A percentile compares a stretch with the other conserved stretches of the same genome.
Conservation (phyloP, 768 basidiomycete genomes). For the Podaxis sp. region DNA sequence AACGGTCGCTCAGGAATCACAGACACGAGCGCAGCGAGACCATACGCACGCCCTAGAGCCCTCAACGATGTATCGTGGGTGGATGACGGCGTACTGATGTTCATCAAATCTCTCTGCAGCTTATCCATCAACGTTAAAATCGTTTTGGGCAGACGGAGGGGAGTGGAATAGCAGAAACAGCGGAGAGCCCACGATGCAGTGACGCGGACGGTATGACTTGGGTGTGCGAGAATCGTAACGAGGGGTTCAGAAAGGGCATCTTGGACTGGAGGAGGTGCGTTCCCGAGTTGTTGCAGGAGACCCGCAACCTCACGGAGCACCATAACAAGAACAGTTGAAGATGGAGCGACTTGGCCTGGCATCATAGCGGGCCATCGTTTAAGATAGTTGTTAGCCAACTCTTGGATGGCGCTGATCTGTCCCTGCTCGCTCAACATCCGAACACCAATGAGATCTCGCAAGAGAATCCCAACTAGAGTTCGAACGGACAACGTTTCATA, state of each 20-base stretch:
- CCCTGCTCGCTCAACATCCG: conserved; percentile 91
- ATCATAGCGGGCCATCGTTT: conserved; percentile 93
- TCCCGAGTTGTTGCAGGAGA: conserved; percentile 84
- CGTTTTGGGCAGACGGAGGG: conserved; percentile 75
- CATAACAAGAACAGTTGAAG: conserved; percentile 62
- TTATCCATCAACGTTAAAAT: conserved; percentile 76
- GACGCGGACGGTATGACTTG: conserved; percentile 82
- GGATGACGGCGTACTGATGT: conserved; percentile 67
- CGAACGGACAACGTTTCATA: conserved; percentile 75
- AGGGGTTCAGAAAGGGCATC: conserved; percentile 86
- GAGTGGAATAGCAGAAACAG: conserved; percentile 88
- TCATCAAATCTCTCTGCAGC: conserved; percentile 76
- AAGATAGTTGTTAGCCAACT: conserved; percentile 75
- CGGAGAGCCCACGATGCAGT: conserved; percentile 84
- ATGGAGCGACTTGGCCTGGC: conserved; percentile 75
- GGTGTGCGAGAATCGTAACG: conserved; percentile 80
- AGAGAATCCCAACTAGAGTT: conserved; percentile 67
- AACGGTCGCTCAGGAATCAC: conserved; percentile 84
- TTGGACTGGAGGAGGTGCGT: conserved; percentile 87
- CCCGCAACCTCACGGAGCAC: conserved; percentile 82
- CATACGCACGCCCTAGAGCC: conserved; percentile 85
- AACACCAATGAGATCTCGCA: conserved; percentile 84
- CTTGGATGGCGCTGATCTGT: conserved; percentile 87
- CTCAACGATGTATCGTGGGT: conserved; percentile 67
- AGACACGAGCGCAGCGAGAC: conserved; percentile 82